Conservation (phyloP, 164 flowering plant genomes). For the Berberis vulgaris region DNA sequence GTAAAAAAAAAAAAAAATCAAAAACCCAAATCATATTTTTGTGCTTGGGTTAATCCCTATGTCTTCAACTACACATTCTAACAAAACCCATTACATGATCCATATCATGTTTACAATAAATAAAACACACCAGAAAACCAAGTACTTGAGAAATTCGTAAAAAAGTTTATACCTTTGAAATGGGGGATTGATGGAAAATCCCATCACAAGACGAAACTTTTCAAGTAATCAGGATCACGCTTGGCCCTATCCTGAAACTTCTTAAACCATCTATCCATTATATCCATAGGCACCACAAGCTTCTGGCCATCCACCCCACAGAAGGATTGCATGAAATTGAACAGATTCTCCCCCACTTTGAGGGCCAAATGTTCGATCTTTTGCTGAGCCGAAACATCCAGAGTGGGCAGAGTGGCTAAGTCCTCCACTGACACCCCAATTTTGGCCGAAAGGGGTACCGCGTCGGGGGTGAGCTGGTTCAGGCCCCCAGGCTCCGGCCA, state of each 20-base stretch:
- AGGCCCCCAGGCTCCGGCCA: slow-evolving; percentile 78
- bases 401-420: slow-evolving; percentile 54
- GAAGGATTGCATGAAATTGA: slow-evolving; percentile 97
- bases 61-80: no score
- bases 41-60: no score
- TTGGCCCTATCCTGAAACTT: slow-evolving; percentile 93
- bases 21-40: no score
- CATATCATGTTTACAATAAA: no score
- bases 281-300: slow-evolving; percentile 89
- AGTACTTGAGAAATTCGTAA: not conserved
- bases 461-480: slow-evolving; percentile 45
- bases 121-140: no score
- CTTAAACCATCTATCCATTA: slow-evolving; percentile 94
- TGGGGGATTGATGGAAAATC: not conserved
- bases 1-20: no score
- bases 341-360: slow-evolving; percentile 92
- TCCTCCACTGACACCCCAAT: slow-evolving; percentile 94
- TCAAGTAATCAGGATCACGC: slow-evolving; percentile 84
- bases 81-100: no score
- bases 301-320: slow-evolving; percentile 83
- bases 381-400: slow-evolving; percentile 60
- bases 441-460: slow-evolving; percentile 64
- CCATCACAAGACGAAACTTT: slow-evolving; percentile 59
- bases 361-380: slow-evolving; percentile 72
- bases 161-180: not conserved